These are phyloP conservation scores for Aureoboletus auriporus DNA, from an alignment of 768 basidiomycete species.

Conservation along the genomic window DNA sequence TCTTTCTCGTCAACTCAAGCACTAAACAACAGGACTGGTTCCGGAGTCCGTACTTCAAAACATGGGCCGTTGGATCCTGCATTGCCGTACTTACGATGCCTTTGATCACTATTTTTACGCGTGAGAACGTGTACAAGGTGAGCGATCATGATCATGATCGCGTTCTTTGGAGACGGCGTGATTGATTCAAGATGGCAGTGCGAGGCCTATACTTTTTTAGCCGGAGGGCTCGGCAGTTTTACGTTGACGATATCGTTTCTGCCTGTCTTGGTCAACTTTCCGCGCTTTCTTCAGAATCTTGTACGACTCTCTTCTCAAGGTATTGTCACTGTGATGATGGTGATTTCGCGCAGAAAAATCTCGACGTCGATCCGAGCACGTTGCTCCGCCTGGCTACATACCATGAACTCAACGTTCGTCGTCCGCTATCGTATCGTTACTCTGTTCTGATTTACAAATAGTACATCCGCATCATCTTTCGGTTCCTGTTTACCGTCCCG, in stretches of 20 bases:
- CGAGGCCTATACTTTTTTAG: constrained; percentile 67
- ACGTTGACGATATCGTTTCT: constrained; percentile 72
- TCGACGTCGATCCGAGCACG: constrained; percentile 61
- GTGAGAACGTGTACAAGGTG: constrained; percentile 56
- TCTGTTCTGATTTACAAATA: constrained; percentile 22
- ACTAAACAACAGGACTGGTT: constrained; percentile 74
- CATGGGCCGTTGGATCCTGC: constrained; percentile 64
- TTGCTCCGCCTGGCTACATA: constrained; percentile 75
- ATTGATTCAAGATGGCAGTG: constrained; percentile 38
- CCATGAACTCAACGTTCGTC: constrained; percentile 74
- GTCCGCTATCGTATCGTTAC: background rate
- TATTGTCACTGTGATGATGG: background rate
- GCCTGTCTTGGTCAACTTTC: constrained; percentile 71
- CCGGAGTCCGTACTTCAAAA: constrained; percentile 66
- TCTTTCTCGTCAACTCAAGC: constrained; percentile 71
- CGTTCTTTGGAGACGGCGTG: background rate
- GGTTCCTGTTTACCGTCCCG: constrained; percentile 67
- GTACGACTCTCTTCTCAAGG: constrained; percentile 35
- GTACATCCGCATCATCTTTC: constrained; percentile 70
- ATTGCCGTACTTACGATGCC: constrained; percentile 66
- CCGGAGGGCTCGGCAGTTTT: constrained; percentile 65
- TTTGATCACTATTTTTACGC: constrained; percentile 60
- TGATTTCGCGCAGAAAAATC: constrained; percentile 41
- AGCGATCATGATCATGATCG: constrained; percentile 7
- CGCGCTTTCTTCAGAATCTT: constrained; percentile 54